Base-by-base conservation (phyloP, 2,329 filamentous ascomycete species). In the Metarhizium rileyi region DNA sequence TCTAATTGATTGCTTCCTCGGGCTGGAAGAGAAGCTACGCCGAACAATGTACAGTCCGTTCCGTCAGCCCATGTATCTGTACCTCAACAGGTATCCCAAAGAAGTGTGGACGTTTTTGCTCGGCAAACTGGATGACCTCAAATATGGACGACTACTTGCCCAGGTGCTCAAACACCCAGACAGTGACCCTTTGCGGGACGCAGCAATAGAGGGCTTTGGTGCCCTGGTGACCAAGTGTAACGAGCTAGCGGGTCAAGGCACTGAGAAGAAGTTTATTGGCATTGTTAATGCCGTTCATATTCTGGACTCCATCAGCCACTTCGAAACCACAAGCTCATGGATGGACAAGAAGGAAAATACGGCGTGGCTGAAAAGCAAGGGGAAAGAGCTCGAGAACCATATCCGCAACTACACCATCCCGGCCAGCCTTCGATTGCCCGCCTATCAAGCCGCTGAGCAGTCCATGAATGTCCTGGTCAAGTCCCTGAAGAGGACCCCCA, bases 21-120 rank as follows among this genome's bases (percentile, higher is more conserved):
- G 90, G 40, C 75, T 99, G 0, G 93, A 99, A 65, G 80, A 85
- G 48, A 86, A 85, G 55, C 73, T 98, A 36, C 81, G 93, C 28
- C 76, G 93, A 52, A 98, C 93, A 1, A 85, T 90, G 44, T 84
- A 87, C 58, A 97, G 90, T 60, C 91, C 91, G 0, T 97, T 98
- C 75, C 80, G 94, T 42, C 80, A 84, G 51, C 91, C 93, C 1
- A 77, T 98, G 20, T 90, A 95, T 65, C 88, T 89, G 61, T 98
- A 95, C 63, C 77, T 99, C 53, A 95, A 95, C 65, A 81, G 90
- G 52, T 98, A 97, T 62, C 84, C 93, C 0, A 86, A 86, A 55
- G 90, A 98, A 60, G 81, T 90, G 5, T 94, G 90, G 84, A 69
- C 75, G 1, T 85, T 90, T 60, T 84, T 97, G 55, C 74, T 85